Evolutionary conservation across 352 stramenopile genomes (phyloP).

Genomic region (Phytophthora litchii): DNA sequence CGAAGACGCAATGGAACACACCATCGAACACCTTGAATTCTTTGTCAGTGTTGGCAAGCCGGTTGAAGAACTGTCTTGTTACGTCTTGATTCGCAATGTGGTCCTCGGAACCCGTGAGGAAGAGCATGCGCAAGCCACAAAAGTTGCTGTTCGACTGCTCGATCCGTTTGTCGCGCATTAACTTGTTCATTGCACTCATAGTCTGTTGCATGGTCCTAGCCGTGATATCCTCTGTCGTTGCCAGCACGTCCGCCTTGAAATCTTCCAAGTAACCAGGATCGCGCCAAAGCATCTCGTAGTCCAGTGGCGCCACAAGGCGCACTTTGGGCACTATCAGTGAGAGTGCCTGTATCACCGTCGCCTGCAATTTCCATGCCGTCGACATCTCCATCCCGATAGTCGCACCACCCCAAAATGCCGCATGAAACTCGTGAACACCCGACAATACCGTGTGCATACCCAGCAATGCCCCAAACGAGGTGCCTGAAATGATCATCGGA

Average conservation of each 20-base stretch:
- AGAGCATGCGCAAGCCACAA: slow-evolving; percentile 24
- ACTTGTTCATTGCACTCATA: slow-evolving; percentile 26
- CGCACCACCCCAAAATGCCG: slow-evolving; percentile 46
- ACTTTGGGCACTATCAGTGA: slow-evolving; percentile 38
- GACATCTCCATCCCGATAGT: slow-evolving; percentile 53
- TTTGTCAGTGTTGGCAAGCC: slow-evolving; percentile 47
- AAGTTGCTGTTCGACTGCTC: slow-evolving; percentile 15
- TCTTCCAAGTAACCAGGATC: slow-evolving; percentile 48
- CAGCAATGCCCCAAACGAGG: slow-evolving; percentile 59
- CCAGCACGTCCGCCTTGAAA: slow-evolving; percentile 54
- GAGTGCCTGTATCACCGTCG: slow-evolving; percentile 43
- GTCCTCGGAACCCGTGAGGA: slow-evolving; percentile 47
- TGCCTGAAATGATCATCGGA: slow-evolving; percentile 58
- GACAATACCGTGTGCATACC: slow-evolving; percentile 56
- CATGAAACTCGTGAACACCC: slow-evolving; percentile 46
- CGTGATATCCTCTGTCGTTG: slow-evolving; percentile 48
- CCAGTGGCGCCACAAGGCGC: slow-evolving; percentile 46
- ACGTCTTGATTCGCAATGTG: slow-evolving; percentile 38
- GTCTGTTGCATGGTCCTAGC: slow-evolving; percentile 37
- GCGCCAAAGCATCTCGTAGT: slow-evolving; percentile 40
- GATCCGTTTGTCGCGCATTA: slow-evolving; percentile 25
- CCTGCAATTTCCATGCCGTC: slow-evolving; percentile 44
- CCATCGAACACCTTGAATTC: slow-evolving; percentile 54
- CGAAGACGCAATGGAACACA: slow-evolving; percentile 52
- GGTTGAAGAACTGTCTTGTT: slow-evolving; percentile 37